phyloP scores from a whole-genome alignment of 768 basidiomycete genomes.

The Glaciozyma antarctica region DNA sequence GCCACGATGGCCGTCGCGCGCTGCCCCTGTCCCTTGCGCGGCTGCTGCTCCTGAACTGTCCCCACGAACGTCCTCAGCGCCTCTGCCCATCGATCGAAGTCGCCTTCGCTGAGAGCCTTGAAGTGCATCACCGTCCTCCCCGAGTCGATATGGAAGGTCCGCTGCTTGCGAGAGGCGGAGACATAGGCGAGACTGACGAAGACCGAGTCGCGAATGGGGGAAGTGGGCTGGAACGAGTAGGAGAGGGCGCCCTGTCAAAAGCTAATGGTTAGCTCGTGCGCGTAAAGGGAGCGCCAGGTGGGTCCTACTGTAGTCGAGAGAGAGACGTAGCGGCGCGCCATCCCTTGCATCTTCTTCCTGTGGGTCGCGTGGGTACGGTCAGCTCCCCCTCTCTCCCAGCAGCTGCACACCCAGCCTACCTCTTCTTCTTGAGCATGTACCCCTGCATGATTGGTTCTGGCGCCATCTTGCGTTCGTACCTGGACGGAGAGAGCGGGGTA shows the following conservation, averaged over 20 bases:
- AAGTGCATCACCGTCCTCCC: slow-evolving; percentile 26
- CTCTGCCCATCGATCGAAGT: slow-evolving; percentile 27
- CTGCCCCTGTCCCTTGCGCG: not conserved
- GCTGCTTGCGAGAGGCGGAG: slow-evolving; percentile 13
- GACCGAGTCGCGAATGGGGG: slow-evolving; percentile 25
- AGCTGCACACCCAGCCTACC: too few relatives aligned
- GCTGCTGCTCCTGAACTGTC: slow-evolving; percentile 1
- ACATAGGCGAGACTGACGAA: slow-evolving; percentile 22
- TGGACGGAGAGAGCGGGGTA: too few relatives aligned
- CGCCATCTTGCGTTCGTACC: too few relatives aligned
- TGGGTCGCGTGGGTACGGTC: too few relatives aligned
- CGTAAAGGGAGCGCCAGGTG: too few relatives aligned
- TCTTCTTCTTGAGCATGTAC: too few relatives aligned
- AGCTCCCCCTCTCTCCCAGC: too few relatives aligned
- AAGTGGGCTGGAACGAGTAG: slow-evolving; percentile 27
- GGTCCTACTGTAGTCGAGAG: too few relatives aligned
- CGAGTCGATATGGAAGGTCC: slow-evolving; percentile 25
- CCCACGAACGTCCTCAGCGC: slow-evolving; percentile 19
- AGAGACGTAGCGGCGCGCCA: too few relatives aligned
- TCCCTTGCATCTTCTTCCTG: too few relatives aligned
- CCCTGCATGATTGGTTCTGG: too few relatives aligned
- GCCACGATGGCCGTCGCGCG: not conserved
- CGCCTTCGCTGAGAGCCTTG: slow-evolving; percentile 25
- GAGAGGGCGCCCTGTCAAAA: slow-evolving; percentile 14
- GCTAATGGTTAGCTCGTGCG: too few relatives aligned